Evolutionary conservation across 2,329 filamentous ascomycete species (phyloP), one percentile per base, ranked within the genome.

Genomic region (Raffaelea ambrosiae): DNA sequence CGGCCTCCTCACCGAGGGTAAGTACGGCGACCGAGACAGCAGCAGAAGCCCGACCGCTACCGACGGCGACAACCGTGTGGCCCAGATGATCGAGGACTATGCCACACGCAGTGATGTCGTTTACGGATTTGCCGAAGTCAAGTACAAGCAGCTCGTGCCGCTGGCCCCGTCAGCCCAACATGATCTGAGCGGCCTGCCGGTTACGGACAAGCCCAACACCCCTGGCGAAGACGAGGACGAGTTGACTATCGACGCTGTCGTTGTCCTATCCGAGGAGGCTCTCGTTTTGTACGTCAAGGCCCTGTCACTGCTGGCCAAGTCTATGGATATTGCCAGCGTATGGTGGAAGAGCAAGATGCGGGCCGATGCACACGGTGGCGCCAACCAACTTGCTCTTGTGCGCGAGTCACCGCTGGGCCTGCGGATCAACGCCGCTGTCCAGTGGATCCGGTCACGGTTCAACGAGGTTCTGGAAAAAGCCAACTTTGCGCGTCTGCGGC

Each of bases 401-500:
- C 63, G 61, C 44, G 68, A 71, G 23, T 74, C 78, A 46, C 71
- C 75, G 14, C 65, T 81, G 13, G 76, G 79, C 2, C 75, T 79
- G 43, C 82, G 89, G 43, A 88, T 98, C 64, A 96, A 95, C 60
- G 86, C 84, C 38, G 88, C 94, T 9, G 93, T 98, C 0, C 91
- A 96, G 63, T 98, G 91, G 93, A 84, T 95, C 48, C 86, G 93
- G 31, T 79, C 76, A 55, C 86, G 91, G 5, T 98, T 98, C 74
- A 98, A 98, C 61, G 93, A 97, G 63, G 93, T 95, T 36, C 71
- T 97, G 51, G 90, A 96, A 66, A 98, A 98, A 69, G 90, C 90
- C 1, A 91, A 97, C 60, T 77, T 96, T 54, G 89, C 95, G n/a
- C 86, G 88, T 42, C 73, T 90, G 42, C 94, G 90, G 62, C 75